Base-by-base conservation (phyloP, 352 stramenopile species). In the Phytopythium vexans region DNA sequence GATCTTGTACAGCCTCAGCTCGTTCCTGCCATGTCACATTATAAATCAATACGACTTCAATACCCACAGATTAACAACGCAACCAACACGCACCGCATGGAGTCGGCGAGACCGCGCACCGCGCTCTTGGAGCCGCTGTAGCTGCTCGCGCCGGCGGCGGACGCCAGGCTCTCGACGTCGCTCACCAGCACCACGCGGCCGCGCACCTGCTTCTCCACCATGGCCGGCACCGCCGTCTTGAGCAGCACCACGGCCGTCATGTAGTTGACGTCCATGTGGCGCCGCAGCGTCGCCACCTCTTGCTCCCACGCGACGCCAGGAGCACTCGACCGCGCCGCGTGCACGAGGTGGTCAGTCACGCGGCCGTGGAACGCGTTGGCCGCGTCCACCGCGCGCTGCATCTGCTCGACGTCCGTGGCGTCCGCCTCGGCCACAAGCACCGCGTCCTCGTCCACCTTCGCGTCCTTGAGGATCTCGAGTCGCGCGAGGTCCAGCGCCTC, bases 91-190 rank as follows among this genome's bases (percentile, higher is more conserved):
- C 79, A 49, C 81, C 77, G 77, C 14, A 98, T 67, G n/a, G 76
- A 75, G 42, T 98, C 93, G 3, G 92, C 89, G 53, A 98, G 81
- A 35, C 90, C 94, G 11, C 89, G 73, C 14, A 98, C 47, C 3
- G 91, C 96, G 64, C 82, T 96, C 61, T 98, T 98, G 35, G 82
- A 86, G 1, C 89, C 79, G 48, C 71, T 82, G 68, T 97, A 98
- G 1, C 84, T 76, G 31, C 84, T 80, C 62, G 94, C 97, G 14
- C 93, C 96, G 60, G 92, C 86, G 3, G 96, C 66, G 31, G 68
- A 68, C 21, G 68, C 64, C 50, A 88, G 58, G 37, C 62, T 78
- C 21, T 64, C 61, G 1, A 70, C 77, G 15, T 77, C 82, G 37
- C 63, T 78, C 31, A 87, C 68, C 51, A 93, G 72, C 15, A 89